These are phyloP conservation scores for Trifolium dubium DNA, from an alignment of 306 rosid genomes.

Conservation along the genomic window DNA sequence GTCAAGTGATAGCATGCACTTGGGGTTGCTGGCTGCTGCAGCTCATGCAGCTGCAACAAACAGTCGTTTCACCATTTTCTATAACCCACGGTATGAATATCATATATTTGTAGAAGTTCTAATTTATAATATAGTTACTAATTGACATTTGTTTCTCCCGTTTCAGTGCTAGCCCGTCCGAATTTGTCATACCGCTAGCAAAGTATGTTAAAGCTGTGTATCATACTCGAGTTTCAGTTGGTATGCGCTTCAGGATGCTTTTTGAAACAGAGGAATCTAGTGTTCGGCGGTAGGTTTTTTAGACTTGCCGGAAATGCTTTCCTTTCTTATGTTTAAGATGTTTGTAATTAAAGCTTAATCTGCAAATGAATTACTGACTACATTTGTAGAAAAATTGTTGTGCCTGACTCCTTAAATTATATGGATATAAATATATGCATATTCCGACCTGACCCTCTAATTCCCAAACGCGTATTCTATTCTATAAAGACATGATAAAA, in stretches of 20 bases:
- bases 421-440: slow-evolving; percentile 12
- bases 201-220: slow-evolving; percentile 91
- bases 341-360: slow-evolving; percentile 10
- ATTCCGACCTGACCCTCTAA: slow-evolving; percentile 27
- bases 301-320: slow-evolving; percentile 30
- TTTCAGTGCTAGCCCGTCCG: slow-evolving; percentile 98
- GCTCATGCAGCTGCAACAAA: slow-evolving; percentile 99
- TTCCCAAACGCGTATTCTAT: background rate
- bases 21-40: slow-evolving; percentile 99
- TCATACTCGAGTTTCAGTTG: slow-evolving; percentile 94
- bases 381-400: background rate
- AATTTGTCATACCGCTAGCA: slow-evolving; percentile 86
- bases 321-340: slow-evolving; percentile 9
- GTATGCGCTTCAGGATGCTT: slow-evolving; percentile 98
- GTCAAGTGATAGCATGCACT: slow-evolving; percentile 98
- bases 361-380: slow-evolving; percentile 9
- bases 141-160: background rate
- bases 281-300: slow-evolving; percentile 77
- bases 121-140: background rate
- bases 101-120: slow-evolving; percentile 8
- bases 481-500: slow-evolving; percentile 17
- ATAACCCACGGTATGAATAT: slow-evolving; percentile 79
- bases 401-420: background rate
- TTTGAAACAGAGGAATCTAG: slow-evolving; percentile 99
- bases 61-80: slow-evolving; percentile 94